Conservation (phyloP, 805 yeast genomes). For the Candida saitoana region DNA sequence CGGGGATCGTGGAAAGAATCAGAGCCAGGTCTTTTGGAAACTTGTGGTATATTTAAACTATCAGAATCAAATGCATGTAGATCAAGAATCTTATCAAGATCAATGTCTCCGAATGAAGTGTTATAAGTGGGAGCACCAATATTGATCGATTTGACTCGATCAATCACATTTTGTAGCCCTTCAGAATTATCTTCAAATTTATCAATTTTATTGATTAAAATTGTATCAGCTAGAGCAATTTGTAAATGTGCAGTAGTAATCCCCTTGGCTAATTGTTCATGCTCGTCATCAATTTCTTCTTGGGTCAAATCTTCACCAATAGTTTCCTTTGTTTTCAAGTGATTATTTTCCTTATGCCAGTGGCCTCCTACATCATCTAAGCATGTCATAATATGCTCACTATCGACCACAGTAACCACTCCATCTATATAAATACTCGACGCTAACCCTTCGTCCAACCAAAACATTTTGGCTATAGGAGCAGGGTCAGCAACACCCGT, state of each 20-base stretch:
- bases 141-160: slow-evolving; percentile 55
- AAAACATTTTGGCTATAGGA: slow-evolving; percentile 94
- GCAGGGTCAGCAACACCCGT: slow-evolving; percentile 98
- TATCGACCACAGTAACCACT: slow-evolving; percentile 81
- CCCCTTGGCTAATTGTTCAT: slow-evolving; percentile 34
- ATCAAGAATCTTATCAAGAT: slow-evolving; percentile 63
- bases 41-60: slow-evolving; percentile 13
- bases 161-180: slow-evolving; percentile 26
- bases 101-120: slow-evolving; percentile 72
- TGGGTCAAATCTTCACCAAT: slow-evolving; percentile 19
- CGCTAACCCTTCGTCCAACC: slow-evolving; percentile 88
- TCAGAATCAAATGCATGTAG: slow-evolving; percentile 67
- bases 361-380: slow-evolving; percentile 72
- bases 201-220: slow-evolving; percentile 79
- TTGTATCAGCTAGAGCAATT: slow-evolving; percentile 82
- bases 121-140: slow-evolving; percentile 60
- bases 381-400: slow-evolving; percentile 59
- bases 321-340: slow-evolving; percentile 18
- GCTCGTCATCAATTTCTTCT: slow-evolving; percentile 27
- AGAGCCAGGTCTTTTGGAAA: slow-evolving; percentile 12
- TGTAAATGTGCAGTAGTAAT: slow-evolving; percentile 85
- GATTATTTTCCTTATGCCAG: slow-evolving; percentile 49
- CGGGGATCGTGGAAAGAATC: slow-evolving; percentile 34
- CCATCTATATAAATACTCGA: slow-evolving; percentile 89
- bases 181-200: slow-evolving; percentile 20